A percentile compares a stretch with the other conserved stretches of the same genome.
Conservation (phyloP, 805 yeast genomes). For the Myxozyma vanderwaltii region DNA sequence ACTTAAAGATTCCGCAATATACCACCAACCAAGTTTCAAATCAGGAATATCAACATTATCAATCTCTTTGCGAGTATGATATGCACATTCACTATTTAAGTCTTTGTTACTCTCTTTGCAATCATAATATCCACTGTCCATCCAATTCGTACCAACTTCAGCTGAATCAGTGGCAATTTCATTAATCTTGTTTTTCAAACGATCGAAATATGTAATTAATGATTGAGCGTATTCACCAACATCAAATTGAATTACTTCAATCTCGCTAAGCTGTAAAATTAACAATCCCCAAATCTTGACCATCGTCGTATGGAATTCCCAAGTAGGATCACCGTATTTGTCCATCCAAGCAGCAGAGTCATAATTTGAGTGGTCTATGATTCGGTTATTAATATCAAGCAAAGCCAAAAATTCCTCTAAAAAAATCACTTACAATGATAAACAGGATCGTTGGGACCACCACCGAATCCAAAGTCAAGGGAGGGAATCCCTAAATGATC, state of each 20-base stretch:
- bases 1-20: conserved; percentile 28
- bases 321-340: conserved; percentile 62
- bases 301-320: conserved; percentile 58
- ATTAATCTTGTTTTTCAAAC: conserved; percentile 46
- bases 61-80: neutral
- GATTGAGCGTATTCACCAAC: conserved; percentile 47
- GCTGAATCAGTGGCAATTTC: conserved; percentile 20
- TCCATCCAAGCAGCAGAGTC: conserved; percentile 63
- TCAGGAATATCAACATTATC: conserved; percentile 17
- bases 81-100: conserved; percentile 9
- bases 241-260: conserved; percentile 50
- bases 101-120: conserved; percentile 6
- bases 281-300: conserved; percentile 57
- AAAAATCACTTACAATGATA: conserved; percentile 49
- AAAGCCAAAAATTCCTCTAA: neutral
- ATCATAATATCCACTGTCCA: conserved; percentile 14
- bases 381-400: neutral
- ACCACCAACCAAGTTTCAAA: conserved; percentile 30
- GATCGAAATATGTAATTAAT: conserved; percentile 46
- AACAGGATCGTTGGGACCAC: conserved; percentile 49
- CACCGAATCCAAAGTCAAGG: conserved; percentile 59
- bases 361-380: conserved; percentile 67
- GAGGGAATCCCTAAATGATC: conserved; percentile 49
- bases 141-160: conserved; percentile 20
- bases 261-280: conserved; percentile 53